Evolutionary conservation across 345 rosid genomes (phyloP), one percentile per base, ranked within the genome.

Genomic region (Pistacia vera): DNA sequence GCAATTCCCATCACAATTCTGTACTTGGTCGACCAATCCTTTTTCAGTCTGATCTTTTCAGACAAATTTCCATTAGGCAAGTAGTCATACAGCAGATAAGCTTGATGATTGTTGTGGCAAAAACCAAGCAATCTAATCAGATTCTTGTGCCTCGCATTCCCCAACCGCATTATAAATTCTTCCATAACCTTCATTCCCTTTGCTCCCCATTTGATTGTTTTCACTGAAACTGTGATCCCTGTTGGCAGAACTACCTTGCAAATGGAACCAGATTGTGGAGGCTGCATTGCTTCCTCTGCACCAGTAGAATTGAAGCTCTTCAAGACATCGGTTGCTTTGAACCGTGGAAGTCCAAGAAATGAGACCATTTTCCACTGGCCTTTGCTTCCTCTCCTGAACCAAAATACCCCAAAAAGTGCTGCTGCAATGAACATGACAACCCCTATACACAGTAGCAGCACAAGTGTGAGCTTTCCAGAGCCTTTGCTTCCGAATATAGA

Each of bases 331-430:
- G 87, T 86, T 60, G 91, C 89, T 76, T 91, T 95, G 83, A 90
- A 93, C 75, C 67, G 86, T 55, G 97, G 96, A 64, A 95, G 88
- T 78, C 97, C 97, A 0, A 69, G 56, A 67, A 93, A 95, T 14
- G 90, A 84, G 8, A 87, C 82, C 96, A 93, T 95, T 79, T 86
- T 92, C 97, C 99, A 93, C 49, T 79, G 87, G 71, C 91, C 87
- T 77, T 81, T 81, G 17, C 86, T 80, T 88, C 87, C 84, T 69
- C 78, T 89, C 33, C 85, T 81, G 81, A 85, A 36, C 75, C 86
- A 88, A 75, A 88, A 58, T 60, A 90, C 44, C 72, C 85, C 95
- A 48, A 90, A 72, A 68, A 85, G 81, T 63, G 85, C 78, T 66
- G 86, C 88, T 55, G 80, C 71, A n/a, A 89, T 65, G 67, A 88